A percentile compares a stretch with the other conserved stretches of the same genome.
phyloP scores from a whole-genome alignment of 2,329 filamentous ascomycete species.

The Juglanconis oblonga region DNA sequence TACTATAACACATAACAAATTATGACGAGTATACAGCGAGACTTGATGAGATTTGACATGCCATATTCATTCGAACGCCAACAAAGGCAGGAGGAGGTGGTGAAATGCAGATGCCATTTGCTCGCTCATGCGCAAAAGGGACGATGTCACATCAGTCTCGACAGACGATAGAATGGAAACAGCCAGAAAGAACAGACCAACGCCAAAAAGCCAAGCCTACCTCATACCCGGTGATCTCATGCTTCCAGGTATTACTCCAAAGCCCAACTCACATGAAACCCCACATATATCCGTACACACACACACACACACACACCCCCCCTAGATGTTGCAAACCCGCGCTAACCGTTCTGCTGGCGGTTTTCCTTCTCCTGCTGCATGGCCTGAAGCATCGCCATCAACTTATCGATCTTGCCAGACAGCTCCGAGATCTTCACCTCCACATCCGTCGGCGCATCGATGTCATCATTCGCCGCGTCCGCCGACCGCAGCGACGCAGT shows the following conservation, averaged over 20 bases:
- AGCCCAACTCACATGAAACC: background rate
- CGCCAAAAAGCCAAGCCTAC: background rate
- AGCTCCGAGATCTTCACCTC: conserved; percentile 17
- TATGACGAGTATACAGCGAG: too few relatives aligned
- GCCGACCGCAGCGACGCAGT: conserved; percentile 24
- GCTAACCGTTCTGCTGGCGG: background rate
- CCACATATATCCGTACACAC: background rate
- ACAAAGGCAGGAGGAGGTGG: too few relatives aligned
- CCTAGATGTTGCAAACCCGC: background rate
- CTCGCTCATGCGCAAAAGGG: too few relatives aligned
- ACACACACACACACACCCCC: too few relatives aligned
- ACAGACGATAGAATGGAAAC: background rate
- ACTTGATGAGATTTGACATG: too few relatives aligned
- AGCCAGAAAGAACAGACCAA: background rate
- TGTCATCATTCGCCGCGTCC: conserved; percentile 18
- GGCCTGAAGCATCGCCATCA: conserved; percentile 17
- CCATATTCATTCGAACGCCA: too few relatives aligned
- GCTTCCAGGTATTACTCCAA: background rate
- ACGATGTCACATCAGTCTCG: background rate
- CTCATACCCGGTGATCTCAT: background rate
- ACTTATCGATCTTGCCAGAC: conserved; percentile 17
- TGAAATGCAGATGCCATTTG: too few relatives aligned
- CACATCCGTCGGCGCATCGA: conserved; percentile 33
- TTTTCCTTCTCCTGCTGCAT: conserved; percentile 18
- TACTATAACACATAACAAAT: too few relatives aligned